phyloP scores from a whole-genome alignment of 148 eudicot species.

The Rhododendron griersonianum region DNA sequence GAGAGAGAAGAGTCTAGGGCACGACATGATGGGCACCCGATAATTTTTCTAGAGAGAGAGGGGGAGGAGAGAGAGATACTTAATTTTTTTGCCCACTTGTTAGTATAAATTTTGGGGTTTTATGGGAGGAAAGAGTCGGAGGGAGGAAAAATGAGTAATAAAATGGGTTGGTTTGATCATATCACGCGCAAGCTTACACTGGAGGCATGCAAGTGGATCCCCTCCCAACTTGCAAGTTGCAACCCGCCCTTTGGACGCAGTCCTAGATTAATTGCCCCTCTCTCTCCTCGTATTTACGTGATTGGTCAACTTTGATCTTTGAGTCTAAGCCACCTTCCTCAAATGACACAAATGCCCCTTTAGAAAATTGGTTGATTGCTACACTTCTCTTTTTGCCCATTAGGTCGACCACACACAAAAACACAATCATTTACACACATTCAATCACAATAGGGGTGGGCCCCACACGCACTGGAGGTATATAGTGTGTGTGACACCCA shows the following conservation, averaged over 20 bases:
- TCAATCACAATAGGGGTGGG: too few species aligned
- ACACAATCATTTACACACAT: too few species aligned
- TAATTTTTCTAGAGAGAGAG: neutral
- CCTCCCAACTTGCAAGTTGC: slow-evolving; percentile 24
- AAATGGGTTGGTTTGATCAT: neutral
- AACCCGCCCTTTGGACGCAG: slow-evolving; percentile 8
- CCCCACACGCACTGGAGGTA: too few species aligned
- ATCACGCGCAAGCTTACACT: slow-evolving; percentile 24
- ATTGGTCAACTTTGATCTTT: neutral
- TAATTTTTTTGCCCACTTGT: slow-evolving; percentile 13
- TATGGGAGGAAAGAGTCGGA: neutral
- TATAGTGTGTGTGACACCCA: too few species aligned
- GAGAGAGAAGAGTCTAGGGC: neutral
- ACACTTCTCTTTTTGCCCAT: neutral
- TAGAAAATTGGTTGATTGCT: neutral
- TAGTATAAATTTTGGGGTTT: neutral
- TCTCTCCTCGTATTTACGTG: neutral
- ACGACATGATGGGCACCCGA: neutral
- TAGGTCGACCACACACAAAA: too few species aligned
- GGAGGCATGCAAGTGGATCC: slow-evolving; percentile 22
- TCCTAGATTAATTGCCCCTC: neutral
- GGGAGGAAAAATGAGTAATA: neutral
- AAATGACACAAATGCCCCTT: neutral
- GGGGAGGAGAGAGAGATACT: neutral
- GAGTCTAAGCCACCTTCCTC: too few species aligned